Percentiles rank a stretch among this genome's conserved stretches.
Evolutionary conservation across 805 yeast genomes (phyloP).

Genomic region (Metschnikowia corniflorae): DNA sequence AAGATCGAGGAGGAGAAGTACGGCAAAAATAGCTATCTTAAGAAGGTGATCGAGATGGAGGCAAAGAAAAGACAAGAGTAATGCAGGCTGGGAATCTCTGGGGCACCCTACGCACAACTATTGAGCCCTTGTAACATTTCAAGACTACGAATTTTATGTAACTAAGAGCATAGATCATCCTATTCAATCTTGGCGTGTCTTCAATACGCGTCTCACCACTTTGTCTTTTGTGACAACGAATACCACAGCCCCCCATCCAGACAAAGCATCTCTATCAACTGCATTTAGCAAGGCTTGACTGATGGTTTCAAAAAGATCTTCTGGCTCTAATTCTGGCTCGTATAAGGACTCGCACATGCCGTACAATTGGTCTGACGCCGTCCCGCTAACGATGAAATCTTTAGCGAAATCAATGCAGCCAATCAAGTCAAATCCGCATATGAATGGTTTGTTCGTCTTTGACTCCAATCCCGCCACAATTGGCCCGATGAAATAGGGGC

Average conservation of each 20-base stretch:
- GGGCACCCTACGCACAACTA: too few relatives aligned
- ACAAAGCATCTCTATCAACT: constrained; percentile 93
- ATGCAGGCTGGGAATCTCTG: not conserved
- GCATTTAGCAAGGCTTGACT: constrained; percentile 92
- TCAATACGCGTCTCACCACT: constrained; percentile 80
- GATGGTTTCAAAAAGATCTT: constrained; percentile 91
- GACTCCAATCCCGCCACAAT: constrained; percentile 92
- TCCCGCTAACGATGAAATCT: constrained; percentile 93
- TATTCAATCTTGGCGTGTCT: constrained; percentile 90
- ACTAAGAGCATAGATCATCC: too few relatives aligned
- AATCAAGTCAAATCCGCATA: constrained; percentile 93
- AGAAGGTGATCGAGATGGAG: constrained; percentile 53
- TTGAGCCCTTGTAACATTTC: too few relatives aligned
- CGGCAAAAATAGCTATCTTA: constrained; percentile 70
- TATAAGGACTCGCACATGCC: constrained; percentile 98
- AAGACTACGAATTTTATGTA: too few relatives aligned
- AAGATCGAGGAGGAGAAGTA: constrained; percentile 70
- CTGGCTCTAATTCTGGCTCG: constrained; percentile 91
- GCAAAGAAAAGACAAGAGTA: constrained; percentile 25
- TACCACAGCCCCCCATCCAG: constrained; percentile 98
- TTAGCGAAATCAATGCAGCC: constrained; percentile 95
- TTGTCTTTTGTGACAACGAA: constrained; percentile 89
- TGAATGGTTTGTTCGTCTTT: constrained; percentile 77
- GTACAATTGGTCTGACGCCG: constrained; percentile 92
- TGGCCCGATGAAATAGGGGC: constrained; percentile 96